Base-by-base conservation (phyloP, 257 asterid genomes). In the Solanum pimpinellifolium region DNA sequence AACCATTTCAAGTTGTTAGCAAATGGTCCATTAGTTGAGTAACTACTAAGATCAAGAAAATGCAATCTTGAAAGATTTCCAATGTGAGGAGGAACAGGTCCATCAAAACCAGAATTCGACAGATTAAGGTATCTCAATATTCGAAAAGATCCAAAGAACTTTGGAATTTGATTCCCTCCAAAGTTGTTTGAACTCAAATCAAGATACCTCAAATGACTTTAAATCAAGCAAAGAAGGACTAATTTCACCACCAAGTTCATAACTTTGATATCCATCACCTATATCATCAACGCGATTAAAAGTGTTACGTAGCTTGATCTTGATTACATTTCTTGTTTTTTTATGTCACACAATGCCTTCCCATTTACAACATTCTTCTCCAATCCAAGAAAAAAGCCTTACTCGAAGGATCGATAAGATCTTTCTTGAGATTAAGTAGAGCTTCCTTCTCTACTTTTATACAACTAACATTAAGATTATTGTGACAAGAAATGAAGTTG, bases 291-390 rank as follows among this genome's bases (percentile, higher is more conserved):
- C n/a, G 21, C 16, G 12, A 35, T 20, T 20, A 35, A 73, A 73
- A 20, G 47, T 20, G 81, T 37, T 73, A 73, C 49, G 5, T 20
- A 73, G 1, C 47, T 73, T 73, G 81, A 73, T 73, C 46, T 73
- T 73, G 52, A 72, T 27, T 6, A 90, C 87, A 25, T 87, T 77
- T 14, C 87, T 69, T 14, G 91, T 90, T 25, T 25, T 59, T 37
- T 68, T 78, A 75, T 75, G 60, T 49, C 93, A 90, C 16, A 39
- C 31, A 4, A 89, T 88, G 31, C 92, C 91, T 9, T 42, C 81
- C 91, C 92, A 90, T 49, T 25, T 23, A 39, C 91, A 90, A 70
- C 92, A 87, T 42, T 90, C 88, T 3, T 89, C 88, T 3, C 89
- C 90, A 2, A 25, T 77, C 92, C 92, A 90, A 14, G 89, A 83